phyloP scores from a whole-genome alignment of 257 asterid species.

The Fraxinus quadrangulata region DNA sequence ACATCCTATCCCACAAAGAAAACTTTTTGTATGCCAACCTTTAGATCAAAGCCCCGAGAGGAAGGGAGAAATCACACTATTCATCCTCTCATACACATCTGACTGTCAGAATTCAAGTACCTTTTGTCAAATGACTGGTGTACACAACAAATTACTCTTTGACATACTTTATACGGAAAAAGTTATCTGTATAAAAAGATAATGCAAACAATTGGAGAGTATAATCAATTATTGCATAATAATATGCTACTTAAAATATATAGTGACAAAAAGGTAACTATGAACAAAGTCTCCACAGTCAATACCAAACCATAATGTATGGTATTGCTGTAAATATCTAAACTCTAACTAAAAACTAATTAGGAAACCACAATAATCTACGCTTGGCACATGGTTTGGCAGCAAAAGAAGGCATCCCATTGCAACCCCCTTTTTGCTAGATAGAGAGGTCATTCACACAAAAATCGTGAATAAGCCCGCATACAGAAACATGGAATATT shows the following conservation, averaged over 20 bases:
- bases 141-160: neutral
- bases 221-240: too few relatives aligned
- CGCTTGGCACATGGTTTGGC: neutral
- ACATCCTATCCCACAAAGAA: constrained; percentile 87
- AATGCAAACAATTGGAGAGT: too few relatives aligned
- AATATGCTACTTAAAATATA: neutral
- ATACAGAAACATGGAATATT: constrained; percentile 3
- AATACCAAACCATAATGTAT: neutral
- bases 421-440: too few relatives aligned
- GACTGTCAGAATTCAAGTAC: neutral
- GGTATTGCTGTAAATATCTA: neutral
- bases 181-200: neutral
- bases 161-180: constrained; percentile 17
- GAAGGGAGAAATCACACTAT: constrained; percentile 51
- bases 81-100: constrained; percentile 75
- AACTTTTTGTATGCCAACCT: constrained; percentile 98
- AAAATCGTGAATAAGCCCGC: neutral
- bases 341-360: neutral
- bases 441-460: constrained; percentile 3
- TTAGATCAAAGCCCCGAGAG: constrained; percentile 55
- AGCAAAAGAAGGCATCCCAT: too few relatives aligned
- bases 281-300: neutral
- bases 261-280: neutral
- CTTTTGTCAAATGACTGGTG: neutral
- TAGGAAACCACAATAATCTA: neutral